Percentiles rank a stretch among this genome's conserved stretches.
phyloP scores from a whole-genome alignment of 2,329 filamentous ascomycete genomes.

The Monosporascus cannonballus region DNA sequence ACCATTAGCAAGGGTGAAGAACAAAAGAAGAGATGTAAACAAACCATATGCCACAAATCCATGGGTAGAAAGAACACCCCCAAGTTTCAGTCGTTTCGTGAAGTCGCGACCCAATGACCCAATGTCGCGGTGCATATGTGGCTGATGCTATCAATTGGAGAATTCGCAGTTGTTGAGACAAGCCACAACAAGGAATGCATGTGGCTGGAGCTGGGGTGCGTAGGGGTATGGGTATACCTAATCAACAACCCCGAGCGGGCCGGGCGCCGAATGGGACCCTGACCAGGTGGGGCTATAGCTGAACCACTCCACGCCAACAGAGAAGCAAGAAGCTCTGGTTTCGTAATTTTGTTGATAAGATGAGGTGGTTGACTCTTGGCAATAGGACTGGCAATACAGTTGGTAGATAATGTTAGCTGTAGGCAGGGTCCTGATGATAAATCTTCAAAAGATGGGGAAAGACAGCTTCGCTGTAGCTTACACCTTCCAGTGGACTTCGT shows the following conservation, averaged over 20 bases:
- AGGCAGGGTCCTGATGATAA: no score
- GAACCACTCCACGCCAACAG: no score
- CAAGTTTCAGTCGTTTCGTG: background rate
- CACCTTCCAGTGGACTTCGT: no score
- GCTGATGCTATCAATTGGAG: background rate
- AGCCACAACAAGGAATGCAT: background rate
- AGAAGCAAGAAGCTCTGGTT: background rate
- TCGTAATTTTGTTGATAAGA: background rate
- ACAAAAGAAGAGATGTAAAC: background rate
- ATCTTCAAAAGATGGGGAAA: no score
- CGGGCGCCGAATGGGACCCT: no score
- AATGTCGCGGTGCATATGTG: background rate
- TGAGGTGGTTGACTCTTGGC: background rate
- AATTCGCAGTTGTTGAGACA: background rate
- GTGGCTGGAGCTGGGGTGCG: background rate
- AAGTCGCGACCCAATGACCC: background rate
- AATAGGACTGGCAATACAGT: no score
- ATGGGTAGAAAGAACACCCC: background rate
- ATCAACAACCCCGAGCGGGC: no score
- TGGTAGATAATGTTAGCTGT: no score
- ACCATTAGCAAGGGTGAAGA: constrained; percentile 1
- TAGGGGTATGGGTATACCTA: no score
- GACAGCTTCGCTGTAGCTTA: no score
- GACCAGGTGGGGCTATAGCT: no score
- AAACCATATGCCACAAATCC: constrained; percentile 3